These are phyloP conservation scores for Tricholoma bakamatsutake DNA, from an alignment of 768 basidiomycete genomes.

Conservation along the genomic window DNA sequence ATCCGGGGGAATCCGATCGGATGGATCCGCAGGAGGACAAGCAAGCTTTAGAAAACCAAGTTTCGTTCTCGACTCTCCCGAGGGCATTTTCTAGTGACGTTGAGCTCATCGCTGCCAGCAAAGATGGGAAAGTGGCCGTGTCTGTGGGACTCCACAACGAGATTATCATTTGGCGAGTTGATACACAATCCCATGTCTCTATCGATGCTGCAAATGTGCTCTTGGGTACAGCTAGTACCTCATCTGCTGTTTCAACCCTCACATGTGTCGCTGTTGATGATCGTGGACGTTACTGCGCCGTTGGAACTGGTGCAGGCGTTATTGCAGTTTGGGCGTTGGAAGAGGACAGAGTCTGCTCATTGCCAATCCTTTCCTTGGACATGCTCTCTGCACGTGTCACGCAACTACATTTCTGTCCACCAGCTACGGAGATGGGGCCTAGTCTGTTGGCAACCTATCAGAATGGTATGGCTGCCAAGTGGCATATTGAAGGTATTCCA, in stretches of 20 bases:
- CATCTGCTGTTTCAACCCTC: constrained; percentile 41
- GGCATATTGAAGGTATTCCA: constrained; percentile 34
- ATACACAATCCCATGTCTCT: constrained; percentile 30
- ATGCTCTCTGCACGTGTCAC: constrained; percentile 45
- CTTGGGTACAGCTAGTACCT: constrained; percentile 43
- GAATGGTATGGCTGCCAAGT: constrained; percentile 52
- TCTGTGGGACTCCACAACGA: constrained; percentile 79
- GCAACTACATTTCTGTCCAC: constrained; percentile 43
- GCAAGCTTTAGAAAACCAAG: constrained; percentile 33
- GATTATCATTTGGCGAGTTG: constrained; percentile 61
- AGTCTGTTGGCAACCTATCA: constrained; percentile 48
- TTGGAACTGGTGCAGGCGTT: constrained; percentile 63
- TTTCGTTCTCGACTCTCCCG: constrained; percentile 68
- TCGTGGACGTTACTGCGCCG: constrained; percentile 56
- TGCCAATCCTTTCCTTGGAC: constrained; percentile 36
- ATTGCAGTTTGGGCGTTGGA: constrained; percentile 60
- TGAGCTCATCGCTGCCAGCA: constrained; percentile 69
- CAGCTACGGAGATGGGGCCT: neutral
- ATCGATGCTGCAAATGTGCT: constrained; percentile 51
- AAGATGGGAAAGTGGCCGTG: constrained; percentile 57
- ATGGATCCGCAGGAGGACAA: constrained; percentile 22
- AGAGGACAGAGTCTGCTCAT: constrained; percentile 27
- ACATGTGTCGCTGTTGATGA: constrained; percentile 62
- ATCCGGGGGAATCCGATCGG: constrained; percentile 43
- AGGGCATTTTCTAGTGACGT: constrained; percentile 80